These are phyloP conservation scores for Telopea speciosissima DNA, from an alignment of 177 flowering plant genomes.

Conservation along the genomic window DNA sequence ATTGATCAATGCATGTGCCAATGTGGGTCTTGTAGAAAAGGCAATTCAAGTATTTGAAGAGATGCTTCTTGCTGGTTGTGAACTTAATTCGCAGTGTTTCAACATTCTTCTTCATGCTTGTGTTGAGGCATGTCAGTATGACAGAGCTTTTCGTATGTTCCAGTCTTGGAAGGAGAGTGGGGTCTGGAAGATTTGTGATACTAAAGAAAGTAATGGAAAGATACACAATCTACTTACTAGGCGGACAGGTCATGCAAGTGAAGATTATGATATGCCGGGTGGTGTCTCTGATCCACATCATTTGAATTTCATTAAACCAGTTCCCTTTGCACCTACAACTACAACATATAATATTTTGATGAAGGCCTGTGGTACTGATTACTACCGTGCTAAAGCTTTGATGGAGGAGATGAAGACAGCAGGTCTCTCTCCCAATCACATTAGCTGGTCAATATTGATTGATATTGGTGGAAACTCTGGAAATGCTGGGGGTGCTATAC, in stretches of 20 bases:
- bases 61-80: conserved; percentile 71
- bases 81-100: conserved; percentile 77
- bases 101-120: conserved; percentile 84
- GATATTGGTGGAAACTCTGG: conserved; percentile 61
- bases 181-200: conserved; percentile 12
- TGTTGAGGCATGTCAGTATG: conserved; percentile 82
- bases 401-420: conserved; percentile 70
- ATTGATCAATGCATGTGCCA: conserved; percentile 85
- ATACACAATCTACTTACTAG: conserved; percentile 3
- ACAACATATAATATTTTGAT: conserved; percentile 81
- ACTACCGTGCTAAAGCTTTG: conserved; percentile 53
- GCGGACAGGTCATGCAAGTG: conserved; percentile 4
- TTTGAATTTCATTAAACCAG: conserved; percentile 26
- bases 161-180: conserved; percentile 48
- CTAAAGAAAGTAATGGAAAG: conserved; percentile 4
- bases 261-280: conserved; percentile 12
- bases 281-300: conserved; percentile 18
- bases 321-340: conserved; percentile 60
- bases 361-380: conserved; percentile 91
- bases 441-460: conserved; percentile 78
- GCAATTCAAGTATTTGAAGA: conserved; percentile 68
- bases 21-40: conserved; percentile 75
- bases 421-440: conserved; percentile 73
- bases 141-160: conserved; percentile 82
- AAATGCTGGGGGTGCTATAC: conserved; percentile 49